These are phyloP conservation scores for Cyclotella choctawhatcheeana DNA, from an alignment of 108 stramenopile genomes.

Conservation along the genomic window DNA sequence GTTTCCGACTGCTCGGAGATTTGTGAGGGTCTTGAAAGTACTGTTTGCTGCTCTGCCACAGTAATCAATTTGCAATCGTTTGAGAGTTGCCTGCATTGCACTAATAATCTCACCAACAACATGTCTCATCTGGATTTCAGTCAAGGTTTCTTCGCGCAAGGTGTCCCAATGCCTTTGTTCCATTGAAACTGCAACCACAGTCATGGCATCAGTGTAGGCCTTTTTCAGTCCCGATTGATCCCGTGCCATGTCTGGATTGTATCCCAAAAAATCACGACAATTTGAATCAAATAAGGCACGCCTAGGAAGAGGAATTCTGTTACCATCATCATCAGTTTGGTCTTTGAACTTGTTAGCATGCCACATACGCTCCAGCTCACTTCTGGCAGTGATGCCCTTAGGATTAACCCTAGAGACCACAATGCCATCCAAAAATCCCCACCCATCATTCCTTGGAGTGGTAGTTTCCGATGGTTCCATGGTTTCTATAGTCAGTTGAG, in stretches of 20 bases:
- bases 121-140: background rate
- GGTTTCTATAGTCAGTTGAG: too few species aligned
- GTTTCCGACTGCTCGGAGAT: background rate
- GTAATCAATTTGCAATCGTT: background rate
- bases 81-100: background rate
- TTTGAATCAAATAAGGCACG: conserved; percentile 3
- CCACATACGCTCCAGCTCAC: background rate
- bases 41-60: background rate
- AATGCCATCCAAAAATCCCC: too few species aligned
- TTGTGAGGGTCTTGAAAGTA: background rate
- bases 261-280: background rate
- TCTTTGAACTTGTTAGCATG: background rate
- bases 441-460: too few species aligned
- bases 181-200: conserved; percentile 3
- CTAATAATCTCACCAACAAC: background rate
- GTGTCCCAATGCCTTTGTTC: background rate
- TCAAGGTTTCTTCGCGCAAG: background rate
- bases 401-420: too few species aligned
- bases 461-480: too few species aligned
- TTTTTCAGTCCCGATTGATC: background rate
- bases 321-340: background rate
- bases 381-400: background rate
- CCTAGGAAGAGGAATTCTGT: background rate
- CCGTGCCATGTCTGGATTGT: background rate
- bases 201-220: background rate